These are phyloP conservation scores for Solioccasus polychromus DNA, from an alignment of 768 basidiomycete genomes.

Conservation along the genomic window DNA sequence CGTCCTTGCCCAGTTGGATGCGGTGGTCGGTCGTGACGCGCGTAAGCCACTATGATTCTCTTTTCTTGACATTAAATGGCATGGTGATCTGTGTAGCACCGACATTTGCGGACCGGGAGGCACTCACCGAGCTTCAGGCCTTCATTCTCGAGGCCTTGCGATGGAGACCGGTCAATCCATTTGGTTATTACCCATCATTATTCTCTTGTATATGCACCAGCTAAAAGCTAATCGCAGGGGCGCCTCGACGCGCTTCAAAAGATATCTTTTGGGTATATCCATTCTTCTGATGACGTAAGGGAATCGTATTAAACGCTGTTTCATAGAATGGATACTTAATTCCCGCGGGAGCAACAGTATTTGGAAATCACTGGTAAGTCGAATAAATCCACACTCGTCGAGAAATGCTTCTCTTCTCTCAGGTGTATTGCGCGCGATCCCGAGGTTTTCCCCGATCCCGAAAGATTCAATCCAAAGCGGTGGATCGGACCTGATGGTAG, in stretches of 20 bases:
- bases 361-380: constrained; percentile 17
- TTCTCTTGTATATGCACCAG: not conserved
- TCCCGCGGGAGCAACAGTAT: constrained; percentile 17
- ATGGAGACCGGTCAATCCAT: constrained; percentile 37
- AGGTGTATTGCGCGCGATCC: constrained; percentile 39
- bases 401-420: not conserved
- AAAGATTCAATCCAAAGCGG: constrained; percentile 34
- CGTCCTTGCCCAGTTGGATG: too few species aligned
- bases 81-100: not conserved
- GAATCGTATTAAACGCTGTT: too few species aligned
- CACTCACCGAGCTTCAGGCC: constrained; percentile 35
- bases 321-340: constrained; percentile 15
- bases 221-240: constrained; percentile 6
- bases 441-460: constrained; percentile 35
- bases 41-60: too few species aligned
- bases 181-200: constrained; percentile 18
- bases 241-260: constrained; percentile 23
- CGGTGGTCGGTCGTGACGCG: too few species aligned
- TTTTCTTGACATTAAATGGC: not conserved
- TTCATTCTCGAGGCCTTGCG: constrained; percentile 38
- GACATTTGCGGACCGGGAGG: not conserved
- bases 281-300: too few species aligned
- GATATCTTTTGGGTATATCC: constrained; percentile 25
- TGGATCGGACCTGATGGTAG: constrained; percentile 20
- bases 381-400: not conserved